These are phyloP conservation scores for Scytalidium lignicola DNA, from an alignment of 2,329 filamentous ascomycete species.

Conservation along the genomic window DNA sequence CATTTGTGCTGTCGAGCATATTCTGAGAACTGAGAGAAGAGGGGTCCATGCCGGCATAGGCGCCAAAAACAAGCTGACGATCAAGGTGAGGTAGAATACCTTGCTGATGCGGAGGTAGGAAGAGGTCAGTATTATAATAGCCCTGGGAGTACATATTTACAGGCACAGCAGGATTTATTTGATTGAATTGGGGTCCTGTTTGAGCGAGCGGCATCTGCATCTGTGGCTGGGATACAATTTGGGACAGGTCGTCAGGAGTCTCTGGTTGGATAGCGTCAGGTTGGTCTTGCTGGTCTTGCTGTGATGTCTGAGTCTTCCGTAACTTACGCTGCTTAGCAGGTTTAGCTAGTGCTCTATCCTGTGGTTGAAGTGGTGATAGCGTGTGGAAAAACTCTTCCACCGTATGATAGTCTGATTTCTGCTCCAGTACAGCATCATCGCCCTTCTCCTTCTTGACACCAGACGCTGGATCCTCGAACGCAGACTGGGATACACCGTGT, in stretches of 20 bases:
- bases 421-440: conserved; percentile 82
- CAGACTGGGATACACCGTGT: conserved; percentile 78
- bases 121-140: conserved; percentile 39
- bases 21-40: conserved; percentile 19
- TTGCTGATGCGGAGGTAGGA: conserved; percentile 44
- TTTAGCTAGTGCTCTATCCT: conserved; percentile 17
- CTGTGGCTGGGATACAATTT: conserved; percentile 11
- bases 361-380: conserved; percentile 56
- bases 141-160: conserved; percentile 19
- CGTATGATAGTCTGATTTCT: conserved; percentile 85
- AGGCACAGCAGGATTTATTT: conserved; percentile 24
- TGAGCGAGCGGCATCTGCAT: conserved; percentile 18
- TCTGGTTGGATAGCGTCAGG: conserved; percentile 19
- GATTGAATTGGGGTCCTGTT: conserved; percentile 17
- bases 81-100: conserved; percentile 64
- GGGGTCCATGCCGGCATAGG: conserved; percentile 54
- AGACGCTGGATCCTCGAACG: conserved; percentile 72
- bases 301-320: conserved; percentile 30
- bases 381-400: conserved; percentile 92
- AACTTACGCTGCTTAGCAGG: conserved; percentile 31
- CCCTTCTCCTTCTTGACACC: conserved; percentile 68
- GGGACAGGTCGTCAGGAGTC: conserved; percentile 7
- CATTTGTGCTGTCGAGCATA: conserved; percentile 17
- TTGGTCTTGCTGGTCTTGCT: conserved; percentile 17
- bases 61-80: conserved; percentile 69